Evolutionary conservation across 2,329 filamentous ascomycete genomes (phyloP), one percentile per base, ranked within the genome.

Genomic region (Aspergillus latus): DNA sequence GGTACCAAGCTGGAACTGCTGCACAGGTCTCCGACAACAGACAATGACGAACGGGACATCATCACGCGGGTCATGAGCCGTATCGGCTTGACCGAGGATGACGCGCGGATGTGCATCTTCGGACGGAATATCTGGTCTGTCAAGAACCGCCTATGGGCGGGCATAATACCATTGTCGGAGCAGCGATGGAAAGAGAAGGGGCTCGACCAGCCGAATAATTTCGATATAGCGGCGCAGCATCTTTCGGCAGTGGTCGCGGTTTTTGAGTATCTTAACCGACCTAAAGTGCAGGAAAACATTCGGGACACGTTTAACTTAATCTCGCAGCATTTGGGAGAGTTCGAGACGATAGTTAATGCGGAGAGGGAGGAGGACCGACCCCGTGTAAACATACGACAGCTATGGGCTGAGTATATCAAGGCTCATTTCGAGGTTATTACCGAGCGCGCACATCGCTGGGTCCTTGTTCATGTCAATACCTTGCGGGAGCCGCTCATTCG

Each of bases 171-270:
- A 1, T 9, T 68, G 13, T 65, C 53, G n/a, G 59, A 67, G n/a
- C 57, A 64, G 44, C 56, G 59, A 21, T 68, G 65, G 64, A 48
- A 49, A 1, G 62, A 68, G 4, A 69, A 63, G 47, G 47, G 51
- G 0, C 60, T 68, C 8, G 29, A 66, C 26, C 28, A 48, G 1
- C 30, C 40, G 0, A 57, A 61, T 1, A 55, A 68, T 11, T 65
- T 68, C 26, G 59, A 66, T 13, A 15, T 62, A 8, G 64, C 65
- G 1, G 58, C 56, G 36, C 61, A 68, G 43, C 55, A 76, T 82
- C 59, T 48, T 2, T 21, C 45, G 0, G n/a, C 45, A 0, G 45
- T 48, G 13, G 13, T 48, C 10, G 45, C 30, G 2, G 45, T n/a
- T 3, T 48, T 48, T 34, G 45, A 48, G 45, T 48, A 48, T 28